These are phyloP conservation scores for Carex littledalei DNA, from an alignment of 176 grass and related monocot genomes.

Conservation along the genomic window DNA sequence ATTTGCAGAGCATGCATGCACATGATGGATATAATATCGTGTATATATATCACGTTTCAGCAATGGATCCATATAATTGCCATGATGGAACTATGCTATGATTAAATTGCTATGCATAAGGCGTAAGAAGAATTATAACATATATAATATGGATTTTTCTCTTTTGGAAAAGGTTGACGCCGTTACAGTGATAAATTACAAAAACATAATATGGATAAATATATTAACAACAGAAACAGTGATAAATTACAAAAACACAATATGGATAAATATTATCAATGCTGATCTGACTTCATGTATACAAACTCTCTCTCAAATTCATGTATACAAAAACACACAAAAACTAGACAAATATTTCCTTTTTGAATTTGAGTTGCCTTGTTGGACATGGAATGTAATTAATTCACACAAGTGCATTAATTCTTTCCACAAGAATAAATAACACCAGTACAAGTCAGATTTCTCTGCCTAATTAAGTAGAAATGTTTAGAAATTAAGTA, in stretches of 20 bases:
- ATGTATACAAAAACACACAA: not conserved
- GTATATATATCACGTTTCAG: not conserved
- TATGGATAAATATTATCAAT: too few relatives aligned
- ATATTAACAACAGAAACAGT: too few relatives aligned
- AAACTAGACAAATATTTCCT: not conserved
- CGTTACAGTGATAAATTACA: too few relatives aligned
- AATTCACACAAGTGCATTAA: not conserved
- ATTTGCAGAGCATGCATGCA: not conserved
- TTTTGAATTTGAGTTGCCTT: not conserved
- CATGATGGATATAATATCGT: not conserved
- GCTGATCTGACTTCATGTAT: not conserved
- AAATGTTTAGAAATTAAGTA: not conserved
- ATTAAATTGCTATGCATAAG: not conserved
- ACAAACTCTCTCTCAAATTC: not conserved
- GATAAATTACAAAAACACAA: too few relatives aligned
- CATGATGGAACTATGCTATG: not conserved
- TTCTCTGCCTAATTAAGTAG: not conserved
- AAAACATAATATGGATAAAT: too few relatives aligned
- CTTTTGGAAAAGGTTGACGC: too few relatives aligned
- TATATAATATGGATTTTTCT: not conserved
- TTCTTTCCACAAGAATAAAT: not conserved
- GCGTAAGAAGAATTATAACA: not conserved
- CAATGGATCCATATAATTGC: not conserved
- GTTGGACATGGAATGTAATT: not conserved
- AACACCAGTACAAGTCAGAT: not conserved